Base-by-base conservation (phyloP, 1,284 basidiomycete genomes). In the Irpex rosettiformis region DNA sequence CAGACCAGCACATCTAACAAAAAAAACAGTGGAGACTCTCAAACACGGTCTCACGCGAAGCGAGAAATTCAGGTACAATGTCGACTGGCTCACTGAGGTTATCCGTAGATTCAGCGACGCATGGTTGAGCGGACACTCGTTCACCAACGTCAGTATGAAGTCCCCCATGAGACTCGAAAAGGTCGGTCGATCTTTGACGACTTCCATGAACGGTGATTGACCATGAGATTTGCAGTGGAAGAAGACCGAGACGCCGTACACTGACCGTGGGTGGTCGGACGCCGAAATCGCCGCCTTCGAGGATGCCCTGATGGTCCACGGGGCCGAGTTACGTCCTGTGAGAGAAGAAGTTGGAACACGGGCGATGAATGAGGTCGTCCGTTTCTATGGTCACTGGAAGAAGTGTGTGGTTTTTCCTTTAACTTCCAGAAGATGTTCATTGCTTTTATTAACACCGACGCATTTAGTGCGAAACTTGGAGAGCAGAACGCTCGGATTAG, bases 341-440 rank as follows among this genome's bases (percentile, higher is more conserved):
- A 80, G 88, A 58, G 88, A 91, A 40, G 88, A 91, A 66, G 79
- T 95, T 30, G 81, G 81, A 4, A 83, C 85, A 4, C 79, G 91
- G 55, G 79, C 85, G 1, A 82, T 91, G 65, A 77, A 81, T 16
- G 92, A 94, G 67, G 84, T 93, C 13, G 91, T 95, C 27, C 84
- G 92, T 13, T 92, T 86, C 73, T 94, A 93, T 66, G 89, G 87
- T 5, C 83, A 83, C 56, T 94, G 93, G 93, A 94, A 94, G 78
- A 91, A 83, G 89, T 90, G 66, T 37, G 75, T 69, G 8, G 30
- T 52, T 30, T 30, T 52, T 30, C 48, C 45, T 57, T n/a, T 33
- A 52, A 55, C n/a, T n/a, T 24, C 58, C 42, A 52, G 11, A 54
- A 57, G n/a, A 52, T 22, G 43, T 59, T 21, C 30, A 18, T 49